A percentile compares a stretch with the other conserved stretches of the same genome.
Conservation (phyloP, 805 yeast genomes). For the Sugiyamaella boreocaroliniensis region DNA sequence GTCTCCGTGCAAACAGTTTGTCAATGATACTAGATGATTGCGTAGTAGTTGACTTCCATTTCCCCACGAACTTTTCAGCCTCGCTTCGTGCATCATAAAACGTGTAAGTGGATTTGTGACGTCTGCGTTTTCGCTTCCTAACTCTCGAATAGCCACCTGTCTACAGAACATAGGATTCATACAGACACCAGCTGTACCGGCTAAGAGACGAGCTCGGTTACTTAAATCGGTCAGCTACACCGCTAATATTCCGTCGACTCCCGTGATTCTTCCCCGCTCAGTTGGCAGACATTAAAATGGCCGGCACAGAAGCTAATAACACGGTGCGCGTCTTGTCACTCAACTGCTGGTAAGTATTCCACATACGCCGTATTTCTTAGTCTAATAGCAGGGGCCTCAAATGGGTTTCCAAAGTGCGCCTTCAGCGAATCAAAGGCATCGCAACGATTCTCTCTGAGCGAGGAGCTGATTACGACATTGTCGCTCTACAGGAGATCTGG, state of each 20-base stretch:
- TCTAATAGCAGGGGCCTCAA: conserved; percentile 66
- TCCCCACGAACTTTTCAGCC: background rate
- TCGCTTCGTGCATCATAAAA: background rate
- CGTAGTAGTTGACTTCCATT: background rate
- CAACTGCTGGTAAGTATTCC: conserved; percentile 29
- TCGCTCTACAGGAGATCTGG: conserved; percentile 97
- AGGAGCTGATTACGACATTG: conserved; percentile 58
- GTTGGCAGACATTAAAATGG: too few relatives aligned
- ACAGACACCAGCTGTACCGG: too few relatives aligned
- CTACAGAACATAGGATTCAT: too few relatives aligned
- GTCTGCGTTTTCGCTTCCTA: too few relatives aligned
- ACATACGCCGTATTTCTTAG: conserved; percentile 1
- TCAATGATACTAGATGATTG: too few relatives aligned
- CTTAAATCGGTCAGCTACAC: too few relatives aligned
- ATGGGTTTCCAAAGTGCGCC: conserved; percentile 65
- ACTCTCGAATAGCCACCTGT: too few relatives aligned
- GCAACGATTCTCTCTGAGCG: conserved; percentile 52
- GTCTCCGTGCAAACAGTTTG: too few relatives aligned
- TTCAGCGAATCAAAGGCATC: conserved; percentile 61
- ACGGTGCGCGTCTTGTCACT: conserved; percentile 25
- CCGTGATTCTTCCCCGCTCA: too few relatives aligned
- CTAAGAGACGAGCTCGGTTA: too few relatives aligned
- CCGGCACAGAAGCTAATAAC: background rate
- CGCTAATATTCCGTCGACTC: too few relatives aligned
- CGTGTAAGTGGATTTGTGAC: too few relatives aligned